Percentiles rank a stretch among this genome's conserved stretches.
phyloP scores from a whole-genome alignment of 2,329 filamentous ascomycete genomes.

The Cercospora janseana region DNA sequence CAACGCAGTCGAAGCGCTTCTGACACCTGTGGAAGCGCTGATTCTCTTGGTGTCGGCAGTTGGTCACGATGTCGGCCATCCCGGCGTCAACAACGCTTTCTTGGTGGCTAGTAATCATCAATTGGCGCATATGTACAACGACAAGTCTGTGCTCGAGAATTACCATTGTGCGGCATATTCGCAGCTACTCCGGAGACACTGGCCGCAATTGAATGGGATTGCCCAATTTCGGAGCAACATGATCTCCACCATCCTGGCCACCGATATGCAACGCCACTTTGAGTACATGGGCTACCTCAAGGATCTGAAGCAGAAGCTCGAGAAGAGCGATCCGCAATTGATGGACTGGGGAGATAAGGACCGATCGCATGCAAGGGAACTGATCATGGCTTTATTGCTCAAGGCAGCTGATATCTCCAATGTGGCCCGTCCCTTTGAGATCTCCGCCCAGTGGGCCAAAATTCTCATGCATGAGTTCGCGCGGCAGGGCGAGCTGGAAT shows the following conservation, averaged over 20 bases:
- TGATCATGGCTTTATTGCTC: constrained; percentile 88
- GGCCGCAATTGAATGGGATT: constrained; percentile 79
- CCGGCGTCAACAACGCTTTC: constrained; percentile 97
- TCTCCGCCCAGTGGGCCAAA: constrained; percentile 84
- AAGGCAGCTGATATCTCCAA: constrained; percentile 99
- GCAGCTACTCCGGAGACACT: constrained; percentile 88
- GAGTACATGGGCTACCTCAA: constrained; percentile 90
- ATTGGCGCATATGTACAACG: constrained; percentile 92
- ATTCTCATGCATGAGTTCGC: constrained; percentile 96
- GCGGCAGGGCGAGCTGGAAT: constrained; percentile 88
- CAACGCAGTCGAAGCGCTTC: constrained; percentile 67
- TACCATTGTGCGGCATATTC: constrained; percentile 98
- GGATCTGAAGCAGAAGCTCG: constrained; percentile 75
- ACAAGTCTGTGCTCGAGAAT: constrained; percentile 91
- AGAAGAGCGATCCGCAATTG: constrained; percentile 60
- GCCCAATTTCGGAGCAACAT: constrained; percentile 80
- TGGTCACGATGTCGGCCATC: constrained; percentile 95
- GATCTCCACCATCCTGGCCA: constrained; percentile 96
- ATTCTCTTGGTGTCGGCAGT: constrained; percentile 93
- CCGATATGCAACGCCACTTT: constrained; percentile 95
- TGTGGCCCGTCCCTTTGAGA: constrained; percentile 79
- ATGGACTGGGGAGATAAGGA: constrained; percentile 76
- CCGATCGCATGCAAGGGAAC: constrained; percentile 70
- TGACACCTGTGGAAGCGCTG: constrained; percentile 84
- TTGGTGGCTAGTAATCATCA: constrained; percentile 88